Evolutionary conservation across 2,329 filamentous ascomycete genomes (phyloP), one percentile per base, ranked within the genome.

Genomic region (Xylariaceae sp.): DNA sequence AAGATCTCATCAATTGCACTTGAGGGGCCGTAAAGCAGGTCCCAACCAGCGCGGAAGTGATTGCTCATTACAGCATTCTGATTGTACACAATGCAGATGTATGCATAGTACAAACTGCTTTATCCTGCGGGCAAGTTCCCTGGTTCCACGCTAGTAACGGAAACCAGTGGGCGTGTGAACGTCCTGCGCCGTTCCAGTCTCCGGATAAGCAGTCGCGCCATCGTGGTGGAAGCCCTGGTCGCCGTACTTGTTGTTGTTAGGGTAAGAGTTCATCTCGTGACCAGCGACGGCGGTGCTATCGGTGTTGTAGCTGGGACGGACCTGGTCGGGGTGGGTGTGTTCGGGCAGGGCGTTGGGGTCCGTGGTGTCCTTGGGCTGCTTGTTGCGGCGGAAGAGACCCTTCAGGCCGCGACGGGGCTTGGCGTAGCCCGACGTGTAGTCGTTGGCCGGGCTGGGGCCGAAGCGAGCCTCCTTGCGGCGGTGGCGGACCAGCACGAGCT

Each of bases 401-500:
- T 60, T 52, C 29, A 57, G 33, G 13, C 56, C 55, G 13, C 18
- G 15, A 12, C 47, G 39, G n/a, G 44, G 40, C 8, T 27, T 38
- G 28, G 48, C 58, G 37, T 55, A 56, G 22, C 59, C 59, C 2
- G 57, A 56, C 8, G 58, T 61, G 49, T 61, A 60, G 50, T 57
- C 53, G 49, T 64, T 65, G 32, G 51, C 56, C 3, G 63, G 60
- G 31, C 55, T 55, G 10, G 61, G 60, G 30, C 61, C 63, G 42
- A 61, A 59, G 21, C 56, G 51, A 39, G 51, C 42, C 45, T 65
- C 61, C 53, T 61, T 64, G 62, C 78, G 77, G 66, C 83, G 81
- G 58, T 84, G 70, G 39, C 79, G 77, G 47, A 74, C 73, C 29
- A 90, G 72, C 31, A 71, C 66, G 32, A 86, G 44, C 51, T 90